Percentiles rank a stretch among this genome's conserved stretches.
phyloP scores from a whole-genome alignment of 805 yeast genomes.

The Danielozyma ontarioensis region DNA sequence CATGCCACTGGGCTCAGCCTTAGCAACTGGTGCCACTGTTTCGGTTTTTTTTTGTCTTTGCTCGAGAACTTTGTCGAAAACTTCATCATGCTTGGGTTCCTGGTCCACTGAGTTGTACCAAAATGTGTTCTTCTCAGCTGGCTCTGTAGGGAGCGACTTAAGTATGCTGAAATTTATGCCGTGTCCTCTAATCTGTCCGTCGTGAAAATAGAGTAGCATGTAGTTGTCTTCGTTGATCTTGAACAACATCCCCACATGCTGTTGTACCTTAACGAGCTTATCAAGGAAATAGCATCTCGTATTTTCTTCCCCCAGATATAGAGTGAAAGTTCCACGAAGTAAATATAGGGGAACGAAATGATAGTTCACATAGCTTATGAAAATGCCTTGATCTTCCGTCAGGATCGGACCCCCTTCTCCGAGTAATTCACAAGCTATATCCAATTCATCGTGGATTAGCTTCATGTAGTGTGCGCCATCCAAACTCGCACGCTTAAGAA shows the following conservation, averaged over 20 bases:
- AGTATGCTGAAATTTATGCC: no score
- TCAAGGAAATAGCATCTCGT: conserved; percentile 17
- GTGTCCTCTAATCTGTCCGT: no score
- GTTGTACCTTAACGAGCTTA: conserved; percentile 7
- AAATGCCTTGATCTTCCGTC: not conserved
- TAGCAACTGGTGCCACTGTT: no score
- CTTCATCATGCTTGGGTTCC: not conserved
- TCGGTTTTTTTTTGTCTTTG: no score
- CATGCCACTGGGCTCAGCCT: no score
- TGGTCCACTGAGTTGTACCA: conserved; percentile 2
- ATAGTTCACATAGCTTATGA: conserved; percentile 10
- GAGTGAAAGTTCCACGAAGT: conserved; percentile 12
- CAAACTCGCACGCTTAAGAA: no score
- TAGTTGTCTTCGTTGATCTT: conserved; percentile 5
- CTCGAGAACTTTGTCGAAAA: conserved; percentile 33
- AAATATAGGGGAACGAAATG: conserved; percentile 20
- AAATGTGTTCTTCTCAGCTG: not conserved
- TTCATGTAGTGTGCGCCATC: no score
- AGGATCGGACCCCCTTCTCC: conserved; percentile 13
- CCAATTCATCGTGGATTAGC: no score
- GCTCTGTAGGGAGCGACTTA: not conserved
- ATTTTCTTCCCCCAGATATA: conserved; percentile 14
- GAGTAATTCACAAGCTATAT: no score
- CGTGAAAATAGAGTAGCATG: no score
- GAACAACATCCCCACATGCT: conserved; percentile 16